A percentile compares a stretch with the other conserved stretches of the same genome.
Evolutionary conservation across 306 rosid species (phyloP).

Genomic region (Vigna trinervia): DNA sequence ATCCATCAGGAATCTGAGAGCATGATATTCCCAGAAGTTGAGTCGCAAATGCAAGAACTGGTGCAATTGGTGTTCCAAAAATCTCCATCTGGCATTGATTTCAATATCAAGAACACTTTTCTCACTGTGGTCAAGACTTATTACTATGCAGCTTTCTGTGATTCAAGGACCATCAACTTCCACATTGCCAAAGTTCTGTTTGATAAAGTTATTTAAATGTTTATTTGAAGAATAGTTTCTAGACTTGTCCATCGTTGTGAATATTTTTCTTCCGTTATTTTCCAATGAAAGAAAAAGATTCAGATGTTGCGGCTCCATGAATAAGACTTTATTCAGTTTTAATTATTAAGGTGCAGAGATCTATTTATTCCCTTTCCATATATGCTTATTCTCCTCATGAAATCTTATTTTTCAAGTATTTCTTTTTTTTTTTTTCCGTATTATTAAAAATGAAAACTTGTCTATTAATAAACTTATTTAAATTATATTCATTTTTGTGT

Average conservation of each 20-base stretch:
- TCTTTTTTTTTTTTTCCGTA: too few relatives aligned
- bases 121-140: conserved; percentile 70
- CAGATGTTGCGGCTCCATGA: not conserved
- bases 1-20: conserved; percentile 49
- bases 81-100: conserved; percentile 51
- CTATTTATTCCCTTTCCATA: too few relatives aligned
- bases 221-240: not conserved
- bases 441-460: too few relatives aligned
- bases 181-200: conserved; percentile 86
- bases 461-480: too few relatives aligned
- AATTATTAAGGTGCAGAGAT: too few relatives aligned
- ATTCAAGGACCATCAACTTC: conserved; percentile 63
- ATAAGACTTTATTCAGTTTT: not conserved
- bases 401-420: too few relatives aligned
- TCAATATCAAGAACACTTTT: conserved; percentile 70
- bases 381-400: too few relatives aligned
- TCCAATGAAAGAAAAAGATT: not conserved
- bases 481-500: too few relatives aligned
- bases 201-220: conserved; percentile 61
- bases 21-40: conserved; percentile 51
- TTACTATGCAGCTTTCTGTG: conserved; percentile 71
- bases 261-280: not conserved
- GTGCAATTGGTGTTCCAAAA: conserved; percentile 65
- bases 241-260: conserved; percentile 27
- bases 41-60: conserved; percentile 78